Base-by-base conservation (phyloP, 2,329 filamentous ascomycete genomes). In the Teratosphaeria viscida region DNA sequence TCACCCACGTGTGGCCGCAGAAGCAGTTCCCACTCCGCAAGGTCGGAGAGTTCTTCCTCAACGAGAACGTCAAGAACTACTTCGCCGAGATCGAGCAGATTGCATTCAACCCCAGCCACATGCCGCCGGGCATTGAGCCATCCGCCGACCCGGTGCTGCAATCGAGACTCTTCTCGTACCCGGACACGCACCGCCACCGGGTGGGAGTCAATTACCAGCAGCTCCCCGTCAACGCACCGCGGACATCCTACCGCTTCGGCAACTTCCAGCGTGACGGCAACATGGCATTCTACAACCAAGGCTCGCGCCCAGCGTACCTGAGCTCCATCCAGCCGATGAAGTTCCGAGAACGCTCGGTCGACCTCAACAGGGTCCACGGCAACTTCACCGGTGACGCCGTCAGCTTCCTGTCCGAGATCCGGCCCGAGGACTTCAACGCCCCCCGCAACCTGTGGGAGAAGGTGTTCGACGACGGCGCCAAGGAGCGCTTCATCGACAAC, bases 261-360 rank as follows among this genome's bases (percentile, higher is more conserved):
- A 87, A 87, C 63, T 88, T 85, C 78, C 86, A 90, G 72, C 83
- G 88, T 62, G 87, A 90, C 68, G 88, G 88, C 16, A 70, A 72
- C 61, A 90, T 90, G 86, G 82, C 85, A 1, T 83, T 84, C 66
- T 78, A 81, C 69, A 87, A 90, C 74, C 82, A 85, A 66, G 82
- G 83, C 57, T 75, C 79, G 2, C 79, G 83, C 62, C 80, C 82
- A 14, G 79, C 80, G 66, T 85, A 84, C 69, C 76, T 81, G 12
- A 79, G 76, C 37, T 81, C 79, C 10, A 80, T 81, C 56, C 70
- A 80, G 67, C 79, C 79, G 0, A 77, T 81, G 54, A 67, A 68
- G n/a, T 80, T 81, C 74, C 73, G 72, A 52, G 62, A 77, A 55
- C 74, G 79, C 35, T 70, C 67, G 5, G 72, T 80, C 55, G 73